Evolutionary conservation across 2,329 filamentous ascomycete species (phyloP).

Genomic region (Cytospora piceae): DNA sequence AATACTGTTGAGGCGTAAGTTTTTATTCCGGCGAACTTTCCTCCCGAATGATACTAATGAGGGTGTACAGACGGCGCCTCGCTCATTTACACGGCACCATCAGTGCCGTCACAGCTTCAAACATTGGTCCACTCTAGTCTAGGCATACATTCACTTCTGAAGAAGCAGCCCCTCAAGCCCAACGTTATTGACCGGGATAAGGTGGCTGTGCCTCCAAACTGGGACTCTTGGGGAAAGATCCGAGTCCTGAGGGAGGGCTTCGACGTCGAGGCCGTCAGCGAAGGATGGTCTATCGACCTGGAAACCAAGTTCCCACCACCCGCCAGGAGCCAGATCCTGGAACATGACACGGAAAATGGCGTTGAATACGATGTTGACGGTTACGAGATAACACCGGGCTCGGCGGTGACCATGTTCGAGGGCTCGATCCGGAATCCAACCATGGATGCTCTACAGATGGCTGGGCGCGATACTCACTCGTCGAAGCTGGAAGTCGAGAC

Average conservation of each 20-base stretch:
- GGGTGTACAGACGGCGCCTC: constrained; percentile 71
- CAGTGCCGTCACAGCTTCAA: constrained; percentile 75
- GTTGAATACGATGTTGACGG: constrained; percentile 37
- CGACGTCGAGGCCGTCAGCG: constrained; percentile 83
- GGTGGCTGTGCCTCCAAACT: constrained; percentile 92
- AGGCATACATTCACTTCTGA: constrained; percentile 81
- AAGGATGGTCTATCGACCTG: constrained; percentile 84
- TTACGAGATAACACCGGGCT: constrained; percentile 50
- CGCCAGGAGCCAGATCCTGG: constrained; percentile 31
- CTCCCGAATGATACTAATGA: constrained; percentile 31
- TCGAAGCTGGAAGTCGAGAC: constrained; percentile 63
- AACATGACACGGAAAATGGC: constrained; percentile 33
- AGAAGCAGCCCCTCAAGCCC: constrained; percentile 78
- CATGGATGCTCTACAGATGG: constrained; percentile 61
- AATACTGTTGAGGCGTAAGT: constrained; percentile 80
- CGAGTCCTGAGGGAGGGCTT: constrained; percentile 89
- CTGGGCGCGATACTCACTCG: constrained; percentile 52
- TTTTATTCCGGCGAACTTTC: constrained; percentile 30
- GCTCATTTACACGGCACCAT: constrained; percentile 81
- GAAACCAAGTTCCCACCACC: constrained; percentile 56
- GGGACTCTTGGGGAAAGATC: constrained; percentile 99
- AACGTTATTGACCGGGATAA: constrained; percentile 94
- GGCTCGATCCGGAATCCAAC: constrained; percentile 77
- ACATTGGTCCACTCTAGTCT: constrained; percentile 83
- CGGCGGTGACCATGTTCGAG: constrained; percentile 75